Base-by-base conservation (phyloP, 805 yeast genomes). In the Zygosaccharomyces bailii region DNA sequence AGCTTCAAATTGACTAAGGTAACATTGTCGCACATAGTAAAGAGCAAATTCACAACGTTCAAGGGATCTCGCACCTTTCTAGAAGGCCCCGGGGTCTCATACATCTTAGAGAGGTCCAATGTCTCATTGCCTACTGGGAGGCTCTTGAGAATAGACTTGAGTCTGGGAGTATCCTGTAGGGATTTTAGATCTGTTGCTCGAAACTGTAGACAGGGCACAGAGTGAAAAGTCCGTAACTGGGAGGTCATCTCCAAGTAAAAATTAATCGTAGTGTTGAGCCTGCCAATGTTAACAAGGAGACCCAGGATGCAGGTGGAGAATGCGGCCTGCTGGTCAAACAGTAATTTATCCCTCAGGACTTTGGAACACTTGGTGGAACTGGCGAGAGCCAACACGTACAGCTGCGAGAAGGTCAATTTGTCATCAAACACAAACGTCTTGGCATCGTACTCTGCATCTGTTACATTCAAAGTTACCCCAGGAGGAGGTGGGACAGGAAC, bases 211-310 rank as follows among this genome's bases (percentile, higher is more conserved):
- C 89, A 80, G 0, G 99, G 99, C 25, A 91, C 87, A 9, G 96
- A 85, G 66, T 91, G 97, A 61, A 86, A 91, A 0, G 97, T 90
- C 57, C 99, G 74, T 50, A 91, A 73, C 53, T 89, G 91, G 0
- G 96, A 87, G 55, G 88, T 83, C 98, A 91, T 91, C 59, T 89
- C 97, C 17, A 95, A 87, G 45, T 88, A 96, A 60, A 91, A 85
- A 66, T 91, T 91, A 42, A 91, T 82, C 2, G 98, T 91, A 2
- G 99, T 91, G 69, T 91, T 91, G 80, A 91, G 80, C 50, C 97
- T 73, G 7, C 98, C 98, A 43, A 90, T 80, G 60, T 91, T 91
- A 13, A 91, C 97, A 48, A 91, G 71, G 30, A 91, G 66, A 52
- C 96, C 88, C 27, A 88, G 82, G 73, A 87, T 79, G 43, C 87